Evolutionary conservation across 2,329 filamentous ascomycete genomes (phyloP), one percentile per base, ranked within the genome.

Genomic region (Penicillium sp.): DNA sequence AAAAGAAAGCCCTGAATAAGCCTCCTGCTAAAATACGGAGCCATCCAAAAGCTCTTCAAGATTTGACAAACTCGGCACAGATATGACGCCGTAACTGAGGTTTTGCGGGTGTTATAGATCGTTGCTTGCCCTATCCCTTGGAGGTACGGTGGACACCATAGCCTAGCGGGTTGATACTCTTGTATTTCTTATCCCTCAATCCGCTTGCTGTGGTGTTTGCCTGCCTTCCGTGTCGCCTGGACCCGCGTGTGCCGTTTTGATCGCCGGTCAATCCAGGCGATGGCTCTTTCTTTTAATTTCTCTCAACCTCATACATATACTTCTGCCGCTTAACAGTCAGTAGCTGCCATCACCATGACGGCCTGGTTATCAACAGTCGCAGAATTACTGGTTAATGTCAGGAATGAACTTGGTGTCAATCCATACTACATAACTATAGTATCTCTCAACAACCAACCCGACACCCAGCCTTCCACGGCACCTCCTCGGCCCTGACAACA

Each of bases 401-500:
- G 35, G 8, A 22, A 46, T 11, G 7, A 13, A 50, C 35, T 22
- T 22, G 3, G 8, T 13, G 32, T 13, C 10, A 8, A 26, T 14
- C 22, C 10, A 32, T 6, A 51, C 40, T 31, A 20, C 2, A 18
- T 38, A 10, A 26, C 24, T 26, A 26, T 16, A 42, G 8, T 50
- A 38, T 24, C n/a, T 42, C 20, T 59, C 49, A 18, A 34, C 38
- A 26, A 35, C 24, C 39, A 34, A 50, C 51, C 26, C 44, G 59
- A 54, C 63, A 64, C 2, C 64, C 64, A 48, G 50, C 43, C 37
- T 65, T 68, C 61, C 63, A 68, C 5, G 68, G 75, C 9, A 96
- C 85, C 40, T 89, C 85, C 55, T 82, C 77, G 0, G 93, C 92
- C 49, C 85, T 72, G 7, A 94, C 81, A 1, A 97, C 84, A 4